Evolutionary conservation across 768 basidiomycete species (phyloP).

Genomic region (Suillus subalutaceus): DNA sequence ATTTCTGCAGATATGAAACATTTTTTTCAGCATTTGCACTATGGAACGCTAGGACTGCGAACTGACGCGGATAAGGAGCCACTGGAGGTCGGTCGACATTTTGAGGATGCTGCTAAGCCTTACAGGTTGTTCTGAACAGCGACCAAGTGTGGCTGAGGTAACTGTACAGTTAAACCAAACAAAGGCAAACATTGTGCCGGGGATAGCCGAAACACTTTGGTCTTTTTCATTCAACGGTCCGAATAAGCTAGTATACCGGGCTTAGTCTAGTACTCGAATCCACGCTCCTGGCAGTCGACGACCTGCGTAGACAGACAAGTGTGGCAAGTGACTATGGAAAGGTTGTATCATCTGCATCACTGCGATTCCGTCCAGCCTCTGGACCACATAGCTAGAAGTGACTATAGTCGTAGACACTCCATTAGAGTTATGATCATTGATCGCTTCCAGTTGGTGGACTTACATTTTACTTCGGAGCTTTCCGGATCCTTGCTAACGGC

Average conservation of each 20-base stretch:
- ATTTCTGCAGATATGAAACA: constrained; percentile 50
- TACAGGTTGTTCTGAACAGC: constrained; percentile 15
- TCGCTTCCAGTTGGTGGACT: too few relatives aligned
- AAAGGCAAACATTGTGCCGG: constrained; percentile 22
- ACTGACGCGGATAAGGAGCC: constrained; percentile 89
- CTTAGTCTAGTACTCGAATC: too few relatives aligned
- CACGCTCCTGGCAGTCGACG: neutral
- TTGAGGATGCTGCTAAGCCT: constrained; percentile 31
- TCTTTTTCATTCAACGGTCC: too few relatives aligned
- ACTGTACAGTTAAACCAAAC: constrained; percentile 37
- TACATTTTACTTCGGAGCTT: neutral
- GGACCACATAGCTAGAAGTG: neutral
- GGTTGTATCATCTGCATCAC: neutral
- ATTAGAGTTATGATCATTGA: too few relatives aligned
- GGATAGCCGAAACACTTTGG: too few relatives aligned
- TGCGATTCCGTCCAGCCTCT: neutral
- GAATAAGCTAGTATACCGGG: too few relatives aligned
- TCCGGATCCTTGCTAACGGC: neutral
- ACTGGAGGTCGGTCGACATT: constrained; percentile 92
- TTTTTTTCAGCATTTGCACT: constrained; percentile 4
- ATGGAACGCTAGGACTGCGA: neutral
- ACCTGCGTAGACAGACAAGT: neutral
- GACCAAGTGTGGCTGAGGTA: constrained; percentile 34
- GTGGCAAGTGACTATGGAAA: neutral
- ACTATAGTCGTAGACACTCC: neutral